Conservation (phyloP, 106 monocot genomes). For the Narthecium ossifragum region DNA sequence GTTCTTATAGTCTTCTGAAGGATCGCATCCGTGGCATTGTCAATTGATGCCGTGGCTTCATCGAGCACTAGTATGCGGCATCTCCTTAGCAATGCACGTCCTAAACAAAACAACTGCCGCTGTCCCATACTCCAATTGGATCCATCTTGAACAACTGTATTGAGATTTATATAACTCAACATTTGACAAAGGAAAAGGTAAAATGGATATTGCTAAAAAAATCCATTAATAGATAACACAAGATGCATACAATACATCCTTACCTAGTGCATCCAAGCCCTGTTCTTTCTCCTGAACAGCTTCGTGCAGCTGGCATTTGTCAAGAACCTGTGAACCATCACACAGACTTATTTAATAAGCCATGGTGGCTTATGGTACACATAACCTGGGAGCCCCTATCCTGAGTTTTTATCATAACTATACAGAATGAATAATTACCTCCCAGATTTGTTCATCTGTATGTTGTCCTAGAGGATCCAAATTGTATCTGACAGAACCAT, state of each 20-base stretch:
- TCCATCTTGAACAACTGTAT: conserved; percentile 80
- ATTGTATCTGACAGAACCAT: conserved; percentile 83
- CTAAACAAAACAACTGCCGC: conserved; percentile 84
- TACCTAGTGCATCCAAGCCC: conserved; percentile 78
- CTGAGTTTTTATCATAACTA: too few relatives aligned
- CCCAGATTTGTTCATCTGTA: conserved; percentile 75
- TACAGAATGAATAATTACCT: conserved; percentile 40
- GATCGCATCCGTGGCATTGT: conserved; percentile 80
- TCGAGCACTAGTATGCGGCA: conserved; percentile 81
- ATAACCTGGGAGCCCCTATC: too few relatives aligned
- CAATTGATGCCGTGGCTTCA: conserved; percentile 97
- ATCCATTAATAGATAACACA: too few relatives aligned
- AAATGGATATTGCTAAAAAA: neutral
- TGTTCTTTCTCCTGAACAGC: conserved; percentile 59
- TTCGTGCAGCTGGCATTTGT: conserved; percentile 89
- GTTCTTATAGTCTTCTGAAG: conserved; percentile 84
- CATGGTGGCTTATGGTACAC: neutral
- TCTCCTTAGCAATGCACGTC: conserved; percentile 72
- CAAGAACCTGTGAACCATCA: conserved; percentile 45
- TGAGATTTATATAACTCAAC: neutral
- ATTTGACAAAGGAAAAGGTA: too few relatives aligned
- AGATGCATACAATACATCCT: neutral
- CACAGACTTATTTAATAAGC: neutral
- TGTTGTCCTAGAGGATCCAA: conserved; percentile 77
- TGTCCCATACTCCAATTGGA: conserved; percentile 99